Base-by-base conservation (phyloP, 2,329 filamentous ascomycete species). In the Sporothrix mexicana region DNA sequence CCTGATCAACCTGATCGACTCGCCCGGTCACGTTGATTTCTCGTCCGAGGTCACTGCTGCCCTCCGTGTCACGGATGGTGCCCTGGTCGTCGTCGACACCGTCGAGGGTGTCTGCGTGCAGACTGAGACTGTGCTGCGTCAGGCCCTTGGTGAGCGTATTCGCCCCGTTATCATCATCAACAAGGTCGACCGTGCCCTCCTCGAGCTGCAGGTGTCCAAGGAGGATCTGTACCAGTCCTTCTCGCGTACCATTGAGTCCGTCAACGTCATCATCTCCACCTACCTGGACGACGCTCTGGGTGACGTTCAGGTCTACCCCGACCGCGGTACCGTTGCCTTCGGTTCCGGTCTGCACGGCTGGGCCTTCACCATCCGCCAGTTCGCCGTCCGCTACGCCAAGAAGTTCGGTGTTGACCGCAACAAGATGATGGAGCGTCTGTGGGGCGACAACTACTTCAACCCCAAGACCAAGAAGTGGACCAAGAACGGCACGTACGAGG, bases 341-440 rank as follows among this genome's bases (percentile, higher is more conserved):
- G 96, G 95, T 87, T 98, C 96, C 85, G 96, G 95, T 92, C 95
- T 98, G 77, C 96, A 99, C 89, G 96, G 96, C 85, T 99, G 96
- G 96, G 95, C 94, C 82, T 99, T 99, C 92, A 99, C 96, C 81
- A 87, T 98, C 88, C 93, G 96, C 82, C 96, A 99, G 86, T 99
- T 99, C 86, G 96, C 96, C 80, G 85, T 90, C 83, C 91, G 92
- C 81, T 99, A 99, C 85, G 93, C 95, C 86, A 98, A 98, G 94
- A 99, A 99, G 88, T 99, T 99, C 81, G 96, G 96, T 92, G 96
- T 99, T 80, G 95, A 99, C 91, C 95, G 95, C 86, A 92, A 91
- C 88, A 98, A 98, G 94, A 98, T 99, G 96, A 97, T 98, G 93
- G 94, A 98, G 89, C 94, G 96, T 92, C 94, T 99, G 79, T 99